Base-by-base conservation (phyloP, 1,284 basidiomycete genomes). In the Ceratobasidium sp. region DNA sequence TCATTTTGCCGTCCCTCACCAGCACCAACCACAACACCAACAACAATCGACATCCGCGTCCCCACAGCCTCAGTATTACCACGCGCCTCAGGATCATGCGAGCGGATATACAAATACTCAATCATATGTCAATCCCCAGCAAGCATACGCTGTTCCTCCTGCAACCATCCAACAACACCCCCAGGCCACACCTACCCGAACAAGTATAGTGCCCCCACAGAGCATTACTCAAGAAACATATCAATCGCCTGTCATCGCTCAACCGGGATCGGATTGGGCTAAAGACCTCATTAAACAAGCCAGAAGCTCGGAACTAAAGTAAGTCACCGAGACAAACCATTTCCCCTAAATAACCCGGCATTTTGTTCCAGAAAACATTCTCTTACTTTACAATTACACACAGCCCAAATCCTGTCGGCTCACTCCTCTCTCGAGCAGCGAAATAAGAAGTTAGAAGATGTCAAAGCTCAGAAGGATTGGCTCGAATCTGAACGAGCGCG, bases 251-350 rank as follows among this genome's bases (percentile, higher is more conserved):
- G 77, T 90, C 59, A 80, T 90, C 57, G 87, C 89, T 3, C 85
- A 85, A 44, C 67, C 68, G 19, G 89, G 89, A 6, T 69, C 72
- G 11, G 88, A 91, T 77, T 91, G 89, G 89, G 90, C 88, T 36
- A 88, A 87, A 74, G 88, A 90, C 77, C 82, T 91, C 52, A 87
- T 91, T 54, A 88, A 90, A 70, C 82, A 91, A 21, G 89, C 89
- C 2, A 90, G 88, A 79, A 90, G 87, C 0, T 89, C 90, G 16
- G 89, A 91, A 75, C 81, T 91, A 73, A 91, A 91, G 89, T 91
- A 76, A 74, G 84, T 72, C 69, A 49, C 23, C 47, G 47, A 14
- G 39, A 47, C n/a, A 39, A 50, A 42, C 29, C 14, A 29, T 36
- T 29, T 68, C 27, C 46, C 44, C 52, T 23, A 2, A 5, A 21